A percentile compares a stretch with the other conserved stretches of the same genome.
phyloP scores from a whole-genome alignment of 176 grass and related monocot genomes.

The Tillandsia leiboldiana region DNA sequence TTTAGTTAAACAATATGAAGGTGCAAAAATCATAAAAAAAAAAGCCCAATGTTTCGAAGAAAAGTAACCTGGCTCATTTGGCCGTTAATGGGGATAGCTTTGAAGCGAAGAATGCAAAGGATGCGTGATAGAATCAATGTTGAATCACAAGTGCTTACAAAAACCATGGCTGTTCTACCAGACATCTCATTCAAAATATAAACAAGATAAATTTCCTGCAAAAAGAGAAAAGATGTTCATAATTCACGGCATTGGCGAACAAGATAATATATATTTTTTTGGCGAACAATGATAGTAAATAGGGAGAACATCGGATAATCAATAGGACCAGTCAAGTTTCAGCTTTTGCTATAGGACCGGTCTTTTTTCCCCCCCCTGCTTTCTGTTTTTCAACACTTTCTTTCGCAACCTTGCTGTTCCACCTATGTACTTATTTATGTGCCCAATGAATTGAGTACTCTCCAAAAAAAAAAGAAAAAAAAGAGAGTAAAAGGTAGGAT shows the following conservation, averaged over 20 bases:
- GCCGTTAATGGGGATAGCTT: slow-evolving; percentile 74
- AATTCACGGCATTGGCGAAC: background rate
- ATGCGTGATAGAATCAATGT: slow-evolving; percentile 60
- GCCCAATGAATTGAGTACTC: background rate
- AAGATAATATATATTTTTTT: background rate
- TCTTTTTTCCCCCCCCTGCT: too few species aligned
- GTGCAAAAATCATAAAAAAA: background rate
- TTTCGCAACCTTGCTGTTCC: too few species aligned
- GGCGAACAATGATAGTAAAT: background rate
- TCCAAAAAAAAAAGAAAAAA: background rate
- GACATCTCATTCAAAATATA: slow-evolving; percentile 69
- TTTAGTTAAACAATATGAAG: background rate
- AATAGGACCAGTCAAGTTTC: background rate
- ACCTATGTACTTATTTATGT: background rate
- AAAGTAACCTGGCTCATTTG: slow-evolving; percentile 78
- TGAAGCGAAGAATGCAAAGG: slow-evolving; percentile 68
- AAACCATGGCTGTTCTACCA: slow-evolving; percentile 67
- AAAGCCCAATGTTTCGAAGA: slow-evolving; percentile 1
- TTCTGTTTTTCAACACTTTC: too few species aligned
- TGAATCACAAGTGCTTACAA: slow-evolving; percentile 78
- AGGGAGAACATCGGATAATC: background rate
- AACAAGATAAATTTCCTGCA: slow-evolving; percentile 84
- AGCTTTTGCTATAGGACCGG: too few species aligned
- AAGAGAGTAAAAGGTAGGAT: slow-evolving; percentile 3
- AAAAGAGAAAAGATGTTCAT: background rate